These are phyloP conservation scores for Chrysosporium queenslandicum DNA, from an alignment of 2,329 filamentous ascomycete species.

Conservation along the genomic window DNA sequence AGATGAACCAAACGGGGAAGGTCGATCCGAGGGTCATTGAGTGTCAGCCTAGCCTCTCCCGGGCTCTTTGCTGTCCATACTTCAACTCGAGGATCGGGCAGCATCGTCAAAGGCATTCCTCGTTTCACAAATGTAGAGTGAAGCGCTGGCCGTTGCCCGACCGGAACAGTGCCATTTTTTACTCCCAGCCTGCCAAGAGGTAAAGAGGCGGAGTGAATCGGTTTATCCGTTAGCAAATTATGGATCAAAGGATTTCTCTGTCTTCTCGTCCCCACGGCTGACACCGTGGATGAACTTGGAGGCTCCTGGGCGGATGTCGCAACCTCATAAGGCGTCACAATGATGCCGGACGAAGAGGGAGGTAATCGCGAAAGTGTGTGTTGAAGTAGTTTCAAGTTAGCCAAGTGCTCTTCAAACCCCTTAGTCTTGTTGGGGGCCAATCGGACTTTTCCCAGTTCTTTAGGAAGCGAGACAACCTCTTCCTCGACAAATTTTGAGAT, in stretches of 20 bases:
- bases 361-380: slow-evolving; percentile 66
- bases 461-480: slow-evolving; percentile 22
- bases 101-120: slow-evolving; percentile 78
- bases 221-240: slow-evolving; percentile 91
- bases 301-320: slow-evolving; percentile 46
- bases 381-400: slow-evolving; percentile 65
- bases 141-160: slow-evolving; percentile 33
- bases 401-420: slow-evolving; percentile 43
- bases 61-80: slow-evolving; percentile 60
- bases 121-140: slow-evolving; percentile 77
- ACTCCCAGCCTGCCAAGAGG: slow-evolving; percentile 55
- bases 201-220: slow-evolving; percentile 80
- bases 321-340: slow-evolving; percentile 77
- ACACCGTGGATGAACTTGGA: slow-evolving; percentile 26
- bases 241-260: slow-evolving; percentile 82
- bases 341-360: slow-evolving; percentile 71
- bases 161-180: slow-evolving; percentile 27
- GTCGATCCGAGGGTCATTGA: slow-evolving; percentile 75
- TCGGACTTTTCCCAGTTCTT: slow-evolving; percentile 15
- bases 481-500: slow-evolving; percentile 36
- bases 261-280: slow-evolving; percentile 47
- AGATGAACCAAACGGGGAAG: slow-evolving; percentile 71
- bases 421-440: neutral
- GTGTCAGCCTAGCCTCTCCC: slow-evolving; percentile 51
- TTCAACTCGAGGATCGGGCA: slow-evolving; percentile 56